Conservation (phyloP, 1,284 basidiomycete genomes). For the Phylloporus sp. region DNA sequence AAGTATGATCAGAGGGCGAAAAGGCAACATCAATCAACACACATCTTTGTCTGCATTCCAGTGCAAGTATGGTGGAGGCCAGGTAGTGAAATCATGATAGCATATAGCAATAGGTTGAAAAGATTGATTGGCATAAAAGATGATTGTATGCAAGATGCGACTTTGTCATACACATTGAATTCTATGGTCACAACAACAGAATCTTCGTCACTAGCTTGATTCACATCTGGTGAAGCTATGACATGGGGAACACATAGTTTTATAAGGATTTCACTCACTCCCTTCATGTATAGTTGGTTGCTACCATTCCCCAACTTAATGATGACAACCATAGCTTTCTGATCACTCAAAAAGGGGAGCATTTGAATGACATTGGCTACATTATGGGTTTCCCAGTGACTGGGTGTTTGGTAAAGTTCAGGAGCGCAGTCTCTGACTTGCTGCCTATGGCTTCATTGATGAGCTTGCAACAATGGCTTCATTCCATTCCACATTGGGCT, state of each 20-base stretch:
- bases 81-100: conserved; percentile 86
- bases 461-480: conserved; percentile 71
- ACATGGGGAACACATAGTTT: conserved; percentile 79
- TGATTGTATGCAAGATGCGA: conserved; percentile 89
- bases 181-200: conserved; percentile 61
- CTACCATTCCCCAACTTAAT: conserved; percentile 65
- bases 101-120: conserved; percentile 96
- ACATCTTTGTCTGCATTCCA: conserved; percentile 65
- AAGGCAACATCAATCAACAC: conserved; percentile 14
- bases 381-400: conserved; percentile 78
- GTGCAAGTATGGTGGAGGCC: conserved; percentile 75
- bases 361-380: conserved; percentile 80
- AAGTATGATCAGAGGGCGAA: conserved; percentile 12
- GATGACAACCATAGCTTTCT: conserved; percentile 96
- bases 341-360: conserved; percentile 94
- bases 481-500: conserved; percentile 75
- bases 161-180: conserved; percentile 71
- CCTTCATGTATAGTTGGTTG: conserved; percentile 89
- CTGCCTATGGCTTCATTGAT: conserved; percentile 83
- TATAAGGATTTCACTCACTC: conserved; percentile 92
- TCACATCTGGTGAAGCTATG: conserved; percentile 60
- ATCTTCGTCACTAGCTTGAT: conserved; percentile 32
- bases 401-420: conserved; percentile 87
- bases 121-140: conserved; percentile 96
- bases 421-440: conserved; percentile 96